These are phyloP conservation scores for Fusarium sp. DNA, from an alignment of 2,329 filamentous ascomycete species.

Conservation along the genomic window DNA sequence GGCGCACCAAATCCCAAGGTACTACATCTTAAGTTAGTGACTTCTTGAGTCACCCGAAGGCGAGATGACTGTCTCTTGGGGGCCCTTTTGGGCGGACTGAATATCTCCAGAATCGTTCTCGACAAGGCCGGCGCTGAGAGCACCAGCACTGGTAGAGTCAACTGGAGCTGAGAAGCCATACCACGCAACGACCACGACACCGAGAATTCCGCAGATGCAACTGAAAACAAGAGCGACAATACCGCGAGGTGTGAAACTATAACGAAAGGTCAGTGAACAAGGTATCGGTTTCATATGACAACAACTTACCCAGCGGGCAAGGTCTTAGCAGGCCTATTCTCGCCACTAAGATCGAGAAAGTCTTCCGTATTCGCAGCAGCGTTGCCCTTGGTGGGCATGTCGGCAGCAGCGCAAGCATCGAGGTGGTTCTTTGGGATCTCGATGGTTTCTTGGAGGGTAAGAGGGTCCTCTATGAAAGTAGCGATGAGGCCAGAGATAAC, in stretches of 20 bases:
- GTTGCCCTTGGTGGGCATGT: constrained; percentile 71
- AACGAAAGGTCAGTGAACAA: background rate
- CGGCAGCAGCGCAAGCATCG: constrained; percentile 65
- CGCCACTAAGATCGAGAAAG: constrained; percentile 70
- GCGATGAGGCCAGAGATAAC: constrained; percentile 72
- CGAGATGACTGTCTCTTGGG: constrained; percentile 24
- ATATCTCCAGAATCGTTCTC: constrained; percentile 30
- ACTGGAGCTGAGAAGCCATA: constrained; percentile 61
- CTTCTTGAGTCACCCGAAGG: constrained; percentile 16
- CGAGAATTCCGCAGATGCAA: constrained; percentile 73
- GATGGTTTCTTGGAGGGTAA: constrained; percentile 69
- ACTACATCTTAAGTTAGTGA: background rate
- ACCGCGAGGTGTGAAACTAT: constrained; percentile 74
- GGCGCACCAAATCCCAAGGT: background rate
- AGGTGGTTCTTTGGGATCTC: constrained; percentile 70
- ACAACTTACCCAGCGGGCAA: constrained; percentile 69
- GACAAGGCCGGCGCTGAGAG: constrained; percentile 34
- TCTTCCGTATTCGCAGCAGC: constrained; percentile 77
- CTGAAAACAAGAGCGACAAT: constrained; percentile 83
- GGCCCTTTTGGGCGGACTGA: constrained; percentile 13
- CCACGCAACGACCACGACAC: constrained; percentile 73
- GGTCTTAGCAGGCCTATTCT: constrained; percentile 64
- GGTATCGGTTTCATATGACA: background rate
- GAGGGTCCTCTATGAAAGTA: constrained; percentile 72
- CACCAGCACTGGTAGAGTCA: constrained; percentile 31